phyloP scores from a whole-genome alignment of 768 basidiomycete genomes.

The Stropharia rugosoannulata region DNA sequence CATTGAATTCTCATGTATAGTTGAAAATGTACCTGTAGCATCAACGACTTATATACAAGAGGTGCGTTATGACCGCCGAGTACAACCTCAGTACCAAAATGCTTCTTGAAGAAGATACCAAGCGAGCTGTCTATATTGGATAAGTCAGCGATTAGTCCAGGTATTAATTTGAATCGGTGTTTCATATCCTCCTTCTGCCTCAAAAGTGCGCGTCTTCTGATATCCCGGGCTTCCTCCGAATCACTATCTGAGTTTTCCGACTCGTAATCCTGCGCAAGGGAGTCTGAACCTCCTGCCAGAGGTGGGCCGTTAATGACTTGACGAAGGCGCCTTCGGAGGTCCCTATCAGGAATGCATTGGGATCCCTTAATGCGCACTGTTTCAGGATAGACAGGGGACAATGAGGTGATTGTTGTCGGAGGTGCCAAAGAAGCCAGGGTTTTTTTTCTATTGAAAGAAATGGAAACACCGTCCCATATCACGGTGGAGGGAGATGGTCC shows the following conservation, averaged over 20 bases:
- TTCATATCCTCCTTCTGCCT: background rate
- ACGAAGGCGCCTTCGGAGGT: background rate
- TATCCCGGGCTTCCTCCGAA: background rate
- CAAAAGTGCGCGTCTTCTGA: background rate
- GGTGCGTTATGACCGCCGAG: background rate
- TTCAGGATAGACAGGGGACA: background rate
- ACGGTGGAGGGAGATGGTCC: background rate
- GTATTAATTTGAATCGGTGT: background rate
- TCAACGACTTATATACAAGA: background rate
- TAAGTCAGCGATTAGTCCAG: background rate
- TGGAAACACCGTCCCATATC: background rate
- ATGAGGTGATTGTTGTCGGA: background rate
- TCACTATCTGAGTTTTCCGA: background rate
- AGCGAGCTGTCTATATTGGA: background rate
- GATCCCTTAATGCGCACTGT: background rate
- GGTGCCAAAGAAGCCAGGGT: background rate
- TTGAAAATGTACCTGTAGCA: background rate
- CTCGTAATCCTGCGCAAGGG: too few relatives aligned
- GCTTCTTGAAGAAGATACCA: background rate
- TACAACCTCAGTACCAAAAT: background rate
- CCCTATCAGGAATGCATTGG: background rate
- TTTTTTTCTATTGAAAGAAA: too few relatives aligned
- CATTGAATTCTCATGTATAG: background rate
- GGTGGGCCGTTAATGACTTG: background rate
- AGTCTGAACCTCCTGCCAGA: background rate